Evolutionary conservation across 164 flowering plant genomes (phyloP).

Genomic region (Brasenia schreberi): DNA sequence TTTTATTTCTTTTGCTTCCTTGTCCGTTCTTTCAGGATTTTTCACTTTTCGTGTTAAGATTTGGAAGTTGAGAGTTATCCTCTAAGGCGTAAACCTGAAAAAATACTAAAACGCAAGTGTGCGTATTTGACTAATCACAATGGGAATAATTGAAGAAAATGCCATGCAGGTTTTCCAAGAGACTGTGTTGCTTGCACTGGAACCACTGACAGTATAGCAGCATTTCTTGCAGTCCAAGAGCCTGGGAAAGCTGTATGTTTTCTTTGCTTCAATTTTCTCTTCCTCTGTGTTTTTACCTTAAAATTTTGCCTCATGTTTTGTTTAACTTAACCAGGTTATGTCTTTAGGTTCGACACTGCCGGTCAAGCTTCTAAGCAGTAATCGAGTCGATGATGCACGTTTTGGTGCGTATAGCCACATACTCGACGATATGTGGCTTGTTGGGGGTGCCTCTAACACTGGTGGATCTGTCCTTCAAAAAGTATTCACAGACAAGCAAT

Average conservation of each 20-base stretch:
- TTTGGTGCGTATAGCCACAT: constrained; percentile 96
- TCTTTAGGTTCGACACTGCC: constrained; percentile 97
- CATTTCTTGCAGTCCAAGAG: constrained; percentile 83
- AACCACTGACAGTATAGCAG: constrained; percentile 96
- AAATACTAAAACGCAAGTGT: too few species aligned
- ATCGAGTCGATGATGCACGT: constrained; percentile 80
- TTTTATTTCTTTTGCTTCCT: too few species aligned
- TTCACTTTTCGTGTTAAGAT: too few species aligned
- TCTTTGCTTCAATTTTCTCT: constrained; percentile 2
- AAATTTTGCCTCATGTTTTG: not conserved
- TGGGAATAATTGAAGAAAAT: not conserved
- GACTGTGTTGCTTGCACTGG: constrained; percentile 84
- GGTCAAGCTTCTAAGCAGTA: constrained; percentile 74
- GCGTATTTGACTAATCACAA: too few species aligned
- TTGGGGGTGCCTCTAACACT: constrained; percentile 97
- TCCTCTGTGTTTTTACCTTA: not conserved
- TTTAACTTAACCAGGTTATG: constrained; percentile 42
- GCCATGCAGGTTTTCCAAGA: constrained; percentile 48
- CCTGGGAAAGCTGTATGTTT: constrained; percentile 87
- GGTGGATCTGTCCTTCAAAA: constrained; percentile 81
- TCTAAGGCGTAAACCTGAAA: too few species aligned
- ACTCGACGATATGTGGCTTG: constrained; percentile 94
- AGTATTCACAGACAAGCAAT: constrained; percentile 62
- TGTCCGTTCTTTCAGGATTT: too few species aligned
- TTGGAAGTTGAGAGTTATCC: too few species aligned